Evolutionary conservation across 1,284 basidiomycete species (phyloP).

Genomic region (Ceratobasidium sp.): DNA sequence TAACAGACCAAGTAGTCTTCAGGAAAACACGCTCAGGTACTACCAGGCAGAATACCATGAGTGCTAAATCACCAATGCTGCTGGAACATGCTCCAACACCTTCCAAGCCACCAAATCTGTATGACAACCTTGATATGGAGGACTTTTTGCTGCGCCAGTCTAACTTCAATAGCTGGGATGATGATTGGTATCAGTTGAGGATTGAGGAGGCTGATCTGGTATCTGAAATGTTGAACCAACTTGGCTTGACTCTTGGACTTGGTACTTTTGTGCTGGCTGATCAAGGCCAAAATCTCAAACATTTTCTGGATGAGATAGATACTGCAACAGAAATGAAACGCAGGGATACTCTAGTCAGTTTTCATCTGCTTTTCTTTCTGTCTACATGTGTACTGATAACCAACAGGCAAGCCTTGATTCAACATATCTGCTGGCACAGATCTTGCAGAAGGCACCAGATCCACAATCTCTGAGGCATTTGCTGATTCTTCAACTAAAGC

Average conservation of each 20-base stretch:
- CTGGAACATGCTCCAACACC: too few species aligned
- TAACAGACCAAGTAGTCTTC: too few species aligned
- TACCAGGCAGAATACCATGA: too few species aligned
- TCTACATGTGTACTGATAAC: background rate
- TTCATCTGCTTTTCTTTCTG: too few species aligned
- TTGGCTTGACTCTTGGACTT: background rate
- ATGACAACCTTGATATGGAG: background rate
- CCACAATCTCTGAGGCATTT: background rate
- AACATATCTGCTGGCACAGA: background rate
- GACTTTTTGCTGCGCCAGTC: background rate
- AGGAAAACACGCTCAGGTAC: too few species aligned
- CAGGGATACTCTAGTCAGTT: too few species aligned
- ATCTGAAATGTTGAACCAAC: background rate
- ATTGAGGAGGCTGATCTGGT: background rate
- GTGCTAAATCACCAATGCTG: too few species aligned
- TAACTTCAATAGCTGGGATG: background rate
- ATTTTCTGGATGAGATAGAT: background rate
- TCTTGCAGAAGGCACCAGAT: background rate
- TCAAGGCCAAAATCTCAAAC: background rate
- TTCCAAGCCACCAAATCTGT: too few species aligned
- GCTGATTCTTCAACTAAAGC: background rate
- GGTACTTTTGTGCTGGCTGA: background rate
- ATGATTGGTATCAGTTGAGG: background rate
- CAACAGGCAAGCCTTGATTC: background rate
- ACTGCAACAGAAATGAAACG: too few species aligned